These are phyloP conservation scores for Purpureocillium takamizusanense DNA, from an alignment of 2,329 filamentous ascomycete genomes.

Conservation along the genomic window DNA sequence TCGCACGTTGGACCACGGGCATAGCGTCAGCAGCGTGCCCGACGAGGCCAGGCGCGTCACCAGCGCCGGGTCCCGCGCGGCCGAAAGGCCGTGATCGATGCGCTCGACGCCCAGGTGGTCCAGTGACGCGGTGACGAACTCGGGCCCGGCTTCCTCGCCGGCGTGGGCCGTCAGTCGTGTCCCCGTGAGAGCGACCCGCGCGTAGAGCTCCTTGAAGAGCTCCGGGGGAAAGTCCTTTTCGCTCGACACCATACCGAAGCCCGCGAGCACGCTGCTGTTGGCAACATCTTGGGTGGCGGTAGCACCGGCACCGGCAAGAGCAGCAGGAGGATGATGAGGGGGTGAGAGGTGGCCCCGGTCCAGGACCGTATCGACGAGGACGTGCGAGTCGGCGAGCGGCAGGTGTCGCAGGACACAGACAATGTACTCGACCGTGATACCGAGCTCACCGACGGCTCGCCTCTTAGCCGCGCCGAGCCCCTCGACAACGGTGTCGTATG, in stretches of 20 bases:
- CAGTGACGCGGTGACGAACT: conserved; percentile 56
- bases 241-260: conserved; percentile 61
- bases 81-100: conserved; percentile 66
- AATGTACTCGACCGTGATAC: conserved; percentile 56
- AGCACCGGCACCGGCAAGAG: too few species aligned
- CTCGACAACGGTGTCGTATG: conserved; percentile 52
- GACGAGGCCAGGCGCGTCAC: conserved; percentile 36
- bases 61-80: conserved; percentile 17
- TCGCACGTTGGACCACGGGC: conserved; percentile 62
- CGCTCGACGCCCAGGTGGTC: conserved; percentile 52
- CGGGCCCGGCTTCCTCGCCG: conserved; percentile 63
- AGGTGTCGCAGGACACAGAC: conserved; percentile 67
- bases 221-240: conserved; percentile 47
- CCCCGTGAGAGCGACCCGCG: conserved; percentile 32
- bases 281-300: too few species aligned
- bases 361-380: conserved; percentile 18
- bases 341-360: conserved; percentile 32
- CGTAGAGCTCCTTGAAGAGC: conserved; percentile 54
- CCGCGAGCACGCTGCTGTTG: conserved; percentile 37
- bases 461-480: conserved; percentile 54
- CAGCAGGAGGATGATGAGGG: too few species aligned
- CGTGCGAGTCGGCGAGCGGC: conserved; percentile 47
- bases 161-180: conserved; percentile 63
- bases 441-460: conserved; percentile 52
- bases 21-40: conserved; percentile 58